Conservation (phyloP, 352 stramenopile genomes). For the Globisporangium abappressorium region DNA sequence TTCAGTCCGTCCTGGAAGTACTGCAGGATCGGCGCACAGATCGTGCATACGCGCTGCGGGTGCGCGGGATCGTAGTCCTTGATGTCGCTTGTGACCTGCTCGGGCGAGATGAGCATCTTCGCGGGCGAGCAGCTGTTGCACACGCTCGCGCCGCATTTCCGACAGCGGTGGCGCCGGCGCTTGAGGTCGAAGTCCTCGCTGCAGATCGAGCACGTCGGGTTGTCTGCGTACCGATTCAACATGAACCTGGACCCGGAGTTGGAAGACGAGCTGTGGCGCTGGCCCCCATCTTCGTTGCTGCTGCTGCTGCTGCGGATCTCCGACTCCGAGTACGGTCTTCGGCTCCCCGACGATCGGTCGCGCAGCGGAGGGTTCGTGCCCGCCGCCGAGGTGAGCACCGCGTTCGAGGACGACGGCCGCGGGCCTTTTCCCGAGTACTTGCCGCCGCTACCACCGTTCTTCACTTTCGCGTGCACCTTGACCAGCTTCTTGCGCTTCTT, state of each 20-base stretch:
- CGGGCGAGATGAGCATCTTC: constrained; percentile 72
- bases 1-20: constrained; percentile 69
- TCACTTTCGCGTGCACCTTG: constrained; percentile 44
- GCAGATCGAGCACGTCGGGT: constrained; percentile 73
- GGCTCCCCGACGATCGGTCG: constrained; percentile 22
- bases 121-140: constrained; percentile 69
- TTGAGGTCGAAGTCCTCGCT: constrained; percentile 78
- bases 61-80: constrained; percentile 72
- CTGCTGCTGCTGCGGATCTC: constrained; percentile 43
- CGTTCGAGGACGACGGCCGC: constrained; percentile 36
- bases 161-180: constrained; percentile 62
- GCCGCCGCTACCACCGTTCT: constrained; percentile 7
- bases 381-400: constrained; percentile 23
- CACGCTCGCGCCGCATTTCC: constrained; percentile 69
- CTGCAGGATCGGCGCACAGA: constrained; percentile 75
- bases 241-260: constrained; percentile 26
- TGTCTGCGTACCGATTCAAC: constrained; percentile 48
- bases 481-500: constrained; percentile 73
- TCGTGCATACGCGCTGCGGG: constrained; percentile 78
- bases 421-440: constrained; percentile 6
- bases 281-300: constrained; percentile 28
- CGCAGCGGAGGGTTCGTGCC: constrained; percentile 25
- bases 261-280: constrained; percentile 23
- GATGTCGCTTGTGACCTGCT: constrained; percentile 47
- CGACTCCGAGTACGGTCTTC: constrained; percentile 38